Evolutionary conservation across 306 rosid species (phyloP).

Genomic region (Delonix regia): DNA sequence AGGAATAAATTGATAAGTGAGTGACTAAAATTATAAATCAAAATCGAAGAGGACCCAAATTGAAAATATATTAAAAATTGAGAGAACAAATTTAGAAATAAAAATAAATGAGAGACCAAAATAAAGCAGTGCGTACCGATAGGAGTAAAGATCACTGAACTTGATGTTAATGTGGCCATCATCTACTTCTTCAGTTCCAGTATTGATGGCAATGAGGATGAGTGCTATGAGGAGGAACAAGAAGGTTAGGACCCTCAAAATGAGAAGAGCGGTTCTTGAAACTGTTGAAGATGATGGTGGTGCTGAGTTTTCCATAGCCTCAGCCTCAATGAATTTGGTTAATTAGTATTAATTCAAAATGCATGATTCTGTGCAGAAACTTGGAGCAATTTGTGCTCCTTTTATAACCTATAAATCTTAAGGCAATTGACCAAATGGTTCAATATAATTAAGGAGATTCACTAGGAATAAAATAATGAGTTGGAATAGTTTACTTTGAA

Average conservation of each 20-base stretch:
- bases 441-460: background rate
- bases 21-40: too few species aligned
- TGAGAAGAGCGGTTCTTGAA: slow-evolving; percentile 43
- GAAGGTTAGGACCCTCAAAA: slow-evolving; percentile 53
- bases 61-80: too few species aligned
- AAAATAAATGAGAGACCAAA: too few species aligned
- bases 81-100: too few species aligned
- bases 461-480: background rate
- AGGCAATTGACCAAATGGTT: background rate
- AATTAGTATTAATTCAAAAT: background rate
- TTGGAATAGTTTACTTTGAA: slow-evolving; percentile 30
- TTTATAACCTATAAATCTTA: slow-evolving; percentile 7
- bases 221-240: slow-evolving; percentile 56
- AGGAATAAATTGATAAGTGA: too few species aligned
- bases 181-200: background rate
- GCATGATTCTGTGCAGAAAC: background rate
- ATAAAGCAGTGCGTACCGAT: slow-evolving; percentile 31
- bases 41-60: too few species aligned
- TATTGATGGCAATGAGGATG: slow-evolving; percentile 43
- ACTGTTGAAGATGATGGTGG: slow-evolving; percentile 41
- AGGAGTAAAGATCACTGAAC: slow-evolving; percentile 48
- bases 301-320: slow-evolving; percentile 21
- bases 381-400: slow-evolving; percentile 2
- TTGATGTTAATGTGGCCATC: background rate
- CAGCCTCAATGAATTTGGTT: background rate